Evolutionary conservation across 805 yeast species (phyloP), one percentile per base, ranked within the genome.

Genomic region (Dipodascopsis uninucleata): DNA sequence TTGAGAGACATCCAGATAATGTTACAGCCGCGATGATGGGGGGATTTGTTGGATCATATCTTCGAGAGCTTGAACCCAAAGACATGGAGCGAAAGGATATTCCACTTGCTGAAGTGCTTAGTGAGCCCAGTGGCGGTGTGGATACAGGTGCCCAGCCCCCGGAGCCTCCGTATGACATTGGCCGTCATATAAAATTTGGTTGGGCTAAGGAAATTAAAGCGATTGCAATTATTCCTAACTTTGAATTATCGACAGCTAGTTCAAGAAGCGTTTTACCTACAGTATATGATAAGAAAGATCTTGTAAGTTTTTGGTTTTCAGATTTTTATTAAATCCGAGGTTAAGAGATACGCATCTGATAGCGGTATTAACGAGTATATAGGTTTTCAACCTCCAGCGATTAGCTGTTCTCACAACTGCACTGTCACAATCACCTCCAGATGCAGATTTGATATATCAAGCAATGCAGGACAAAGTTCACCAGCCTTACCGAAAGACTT

Each of bases 21-120:
- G 89, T 93, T 60, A 87, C 96, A 9, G 98, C 98, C 25, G 96
- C 98, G 28, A 87, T 93, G 96, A 83, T 89, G 81, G 98, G 98
- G 49, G 97, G 98, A 1, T 93, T 93, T 65, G 96, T 89, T 32
- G 98, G 98, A 34, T 87, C 96, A 3, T 93, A 84, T 66, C 74
- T 93, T 61, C 78, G 95, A 59, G 94, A 85, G 52, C 69, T 93
- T 47, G 71, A 79, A 26, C 79, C 81, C 2, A 75, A 77, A 31
- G 97, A 89, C 55, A 72, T 75, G 54, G 80, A 74, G 47, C 76
- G 85, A 41, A 83, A 85, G 53, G 88, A 82, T 62, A 84, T 87
- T 43, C 96, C 97, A 31, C 71, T 93, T 45, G 79, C 85, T 43
- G 85, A 82, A 57, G 88, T 93, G 3, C 72, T 93, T 52, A 94